Base-by-base conservation (phyloP, 1,284 basidiomycete genomes). In the Sanguinoderma infundibulare region DNA sequence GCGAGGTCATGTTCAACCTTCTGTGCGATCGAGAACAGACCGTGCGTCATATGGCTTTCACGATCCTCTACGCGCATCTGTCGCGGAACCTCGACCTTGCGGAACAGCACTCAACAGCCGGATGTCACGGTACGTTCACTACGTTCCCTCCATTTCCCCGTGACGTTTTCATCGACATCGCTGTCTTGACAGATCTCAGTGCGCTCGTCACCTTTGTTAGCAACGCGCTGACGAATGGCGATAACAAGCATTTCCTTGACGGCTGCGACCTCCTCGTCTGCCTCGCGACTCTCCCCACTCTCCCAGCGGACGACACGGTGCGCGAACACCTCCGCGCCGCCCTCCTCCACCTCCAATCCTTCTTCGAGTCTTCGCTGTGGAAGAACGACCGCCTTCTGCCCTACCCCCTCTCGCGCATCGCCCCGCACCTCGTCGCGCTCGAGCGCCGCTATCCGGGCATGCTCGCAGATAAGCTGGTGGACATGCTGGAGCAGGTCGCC, bases 191-290 rank as follows among this genome's bases (percentile, higher is more conserved):
- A 67, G 65, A 67, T 26, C 35, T 62, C 38, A 35, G 53, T 7
- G 60, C 60, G 0, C 50, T 67, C 9, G 60, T 64, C 15, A 46
- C 42, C 28, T 67, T 64, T 56, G 54, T 67, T 7, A 38, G 40
- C n/a, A 28, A 40, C 3, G 55, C 56, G 28, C 65, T 59, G n/a
- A 42, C 34, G 1, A 56, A 60, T 36, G 56, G 36, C 1, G 57
- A 59, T 26, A 24, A 44, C n/a, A 61, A 67, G 36, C 53, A 58
- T 26, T 67, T 67, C 58, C 62, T 67, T n/a, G 59, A 67, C 56
- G 65, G 62, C 20, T 67, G 65, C 59, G 60, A 67, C 30, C 62
- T 64, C 8, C 53, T 67, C 42, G 56, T 67, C 50, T 62, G 52
- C 46, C 65, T 67, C 36, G 62, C 62, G 20, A 57, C 62, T 3